Percentiles rank a stretch among this genome's conserved stretches.
Evolutionary conservation across 75 land plant genomes (phyloP).

Genomic region (Pinus albicaulis): DNA sequence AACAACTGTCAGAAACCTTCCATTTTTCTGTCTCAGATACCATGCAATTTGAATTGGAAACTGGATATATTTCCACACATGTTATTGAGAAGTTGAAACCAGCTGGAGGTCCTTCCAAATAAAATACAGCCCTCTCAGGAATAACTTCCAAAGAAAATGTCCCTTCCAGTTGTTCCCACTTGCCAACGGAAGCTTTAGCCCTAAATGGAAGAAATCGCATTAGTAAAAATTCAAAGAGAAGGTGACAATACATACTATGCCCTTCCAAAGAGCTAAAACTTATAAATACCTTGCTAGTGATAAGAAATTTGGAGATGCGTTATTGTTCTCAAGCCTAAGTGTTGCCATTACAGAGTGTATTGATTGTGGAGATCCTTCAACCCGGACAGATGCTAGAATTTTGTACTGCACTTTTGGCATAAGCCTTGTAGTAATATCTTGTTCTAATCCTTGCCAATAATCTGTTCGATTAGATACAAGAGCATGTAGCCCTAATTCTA

Average conservation of each 20-base stretch:
- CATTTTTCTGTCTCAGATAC: neutral
- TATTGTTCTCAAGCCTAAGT: constrained; percentile 20
- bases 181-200: neutral
- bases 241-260: neutral
- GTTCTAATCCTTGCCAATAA: constrained; percentile 48
- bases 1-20: neutral
- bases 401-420: constrained; percentile 22
- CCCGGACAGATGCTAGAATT: constrained; percentile 19
- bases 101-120: constrained; percentile 43
- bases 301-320: constrained; percentile 20
- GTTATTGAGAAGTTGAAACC: constrained; percentile 34
- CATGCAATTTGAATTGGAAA: neutral
- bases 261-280: neutral
- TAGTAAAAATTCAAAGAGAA: neutral
- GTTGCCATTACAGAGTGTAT: constrained; percentile 31
- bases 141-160: constrained; percentile 8
- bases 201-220: neutral
- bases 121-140: constrained; percentile 24
- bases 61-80: constrained; percentile 6
- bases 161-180: constrained; percentile 12
- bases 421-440: constrained; percentile 29
- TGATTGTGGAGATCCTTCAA: constrained; percentile 10
- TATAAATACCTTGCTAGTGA: constrained; percentile 32
- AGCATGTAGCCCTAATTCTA: constrained; percentile 2
- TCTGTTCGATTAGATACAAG: constrained; percentile 21